phyloP scores from a whole-genome alignment of 331 rosid genomes.

The Dryas integrifolia region DNA sequence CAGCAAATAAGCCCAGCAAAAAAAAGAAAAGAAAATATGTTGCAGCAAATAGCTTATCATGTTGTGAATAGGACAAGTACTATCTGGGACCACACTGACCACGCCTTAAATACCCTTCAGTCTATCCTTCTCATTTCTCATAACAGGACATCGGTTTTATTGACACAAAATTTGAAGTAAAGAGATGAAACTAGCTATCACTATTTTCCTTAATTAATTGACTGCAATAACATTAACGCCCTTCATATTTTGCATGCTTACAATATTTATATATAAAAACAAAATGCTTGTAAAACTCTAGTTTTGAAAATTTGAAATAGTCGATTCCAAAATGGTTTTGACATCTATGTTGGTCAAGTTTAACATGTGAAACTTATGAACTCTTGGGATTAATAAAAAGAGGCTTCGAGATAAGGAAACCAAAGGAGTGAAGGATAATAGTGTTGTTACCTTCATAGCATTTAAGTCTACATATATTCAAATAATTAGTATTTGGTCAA shows the following conservation, averaged over 20 bases:
- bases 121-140: not conserved
- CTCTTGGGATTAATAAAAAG: not conserved
- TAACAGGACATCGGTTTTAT: constrained; percentile 9
- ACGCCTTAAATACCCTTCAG: constrained; percentile 1
- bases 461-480: too few relatives aligned
- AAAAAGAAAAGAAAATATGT: not conserved
- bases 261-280: not conserved
- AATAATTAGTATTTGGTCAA: too few relatives aligned
- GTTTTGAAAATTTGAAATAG: not conserved
- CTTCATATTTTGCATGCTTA: not conserved
- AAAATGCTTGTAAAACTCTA: not conserved
- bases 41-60: not conserved
- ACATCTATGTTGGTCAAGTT: not conserved
- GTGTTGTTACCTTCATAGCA: too few relatives aligned
- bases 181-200: not conserved
- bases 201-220: not conserved
- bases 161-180: not conserved
- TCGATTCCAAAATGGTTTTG: not conserved
- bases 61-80: not conserved
- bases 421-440: too few relatives aligned
- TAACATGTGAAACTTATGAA: not conserved
- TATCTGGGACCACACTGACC: not conserved
- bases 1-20: not conserved
- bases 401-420: not conserved
- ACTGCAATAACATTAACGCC: not conserved